Evolutionary conservation across 371 early-diverging fungal species (phyloP), one percentile per base, ranked within the genome.

Genomic region (Quaeritorhiza haematococci): DNA sequence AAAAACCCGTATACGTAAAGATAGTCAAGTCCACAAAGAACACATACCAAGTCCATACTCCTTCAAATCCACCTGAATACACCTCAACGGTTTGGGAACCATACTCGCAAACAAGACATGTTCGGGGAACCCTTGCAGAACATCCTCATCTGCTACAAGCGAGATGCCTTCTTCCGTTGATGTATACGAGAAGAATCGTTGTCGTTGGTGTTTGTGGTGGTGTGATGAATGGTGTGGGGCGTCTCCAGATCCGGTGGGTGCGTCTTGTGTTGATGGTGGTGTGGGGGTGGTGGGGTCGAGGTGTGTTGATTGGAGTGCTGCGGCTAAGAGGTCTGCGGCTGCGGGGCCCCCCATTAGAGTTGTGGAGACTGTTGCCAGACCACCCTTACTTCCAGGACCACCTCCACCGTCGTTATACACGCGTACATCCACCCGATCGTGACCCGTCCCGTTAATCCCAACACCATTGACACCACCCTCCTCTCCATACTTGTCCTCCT

Each of bases 151-250:
- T 3, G 85, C 83, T 32, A 88, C 74, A 38, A 88, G 73, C 1
- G 87, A 86, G 3, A 88, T 82, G 42, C 85, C 86, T 45, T 88
- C 86, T 33, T 77, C 75, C 1, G 83, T 84, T 6, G 85, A 78
- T 5, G 89, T 88, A 53, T 86, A 88, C 2, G 84, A 85, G 62
- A 85, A 84, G 70, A 85, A 85, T 21, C 83, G 61, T 24, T 17
- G 21, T n/a, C n/a, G n/a, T n/a, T n/a, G n/a, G n/a, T n/a, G n/a
- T n/a, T n/a, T n/a, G n/a, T n/a, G n/a, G 26, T 4, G 3, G 28
- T 7, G 19, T 4, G 23, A 33, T 45, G 30, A 7, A 19, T 3
- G 35, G 2, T 47, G 62, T 61, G 49, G 46, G 15, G 30, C 27
- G 17, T 21, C 28, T 15, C 21, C 3, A 41, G 32, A n/a, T n/a